A percentile compares a stretch with the other conserved stretches of the same genome.
Conservation (phyloP, 1,139 yeast genomes). For the Zygosaccharomyces pseudobailii region DNA sequence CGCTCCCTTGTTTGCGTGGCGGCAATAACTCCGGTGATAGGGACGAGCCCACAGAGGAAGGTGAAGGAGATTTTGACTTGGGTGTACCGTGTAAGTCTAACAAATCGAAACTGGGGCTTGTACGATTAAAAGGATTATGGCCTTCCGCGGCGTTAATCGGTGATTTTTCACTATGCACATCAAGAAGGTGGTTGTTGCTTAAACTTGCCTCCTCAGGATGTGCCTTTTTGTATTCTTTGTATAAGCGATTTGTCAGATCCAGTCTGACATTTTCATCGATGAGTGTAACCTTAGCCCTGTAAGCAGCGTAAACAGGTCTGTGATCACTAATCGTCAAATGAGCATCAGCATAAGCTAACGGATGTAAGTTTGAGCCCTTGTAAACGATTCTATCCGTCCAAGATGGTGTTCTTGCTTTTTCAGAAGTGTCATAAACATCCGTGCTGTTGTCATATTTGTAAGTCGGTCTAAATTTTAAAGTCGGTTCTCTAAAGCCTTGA, state of each 20-base stretch:
- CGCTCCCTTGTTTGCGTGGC: slow-evolving; percentile 11
- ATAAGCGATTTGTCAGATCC: slow-evolving; percentile 47
- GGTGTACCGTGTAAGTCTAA: slow-evolving; percentile 14
- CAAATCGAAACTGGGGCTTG: slow-evolving; percentile 12
- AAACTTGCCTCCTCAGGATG: slow-evolving; percentile 26
- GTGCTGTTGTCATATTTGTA: slow-evolving; percentile 89
- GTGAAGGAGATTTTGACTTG: slow-evolving; percentile 8
- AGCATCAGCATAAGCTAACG: slow-evolving; percentile 56
- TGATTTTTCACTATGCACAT: slow-evolving; percentile 29
- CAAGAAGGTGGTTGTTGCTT: slow-evolving; percentile 11
- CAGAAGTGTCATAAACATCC: slow-evolving; percentile 72
- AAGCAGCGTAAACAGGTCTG: slow-evolving; percentile 82
- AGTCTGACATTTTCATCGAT: slow-evolving; percentile 55
- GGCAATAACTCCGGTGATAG: slow-evolving; percentile 16
- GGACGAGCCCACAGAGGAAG: slow-evolving; percentile 14
- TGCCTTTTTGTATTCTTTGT: slow-evolving; percentile 43
- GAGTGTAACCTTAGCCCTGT: slow-evolving; percentile 56
- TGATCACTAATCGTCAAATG: slow-evolving; percentile 77
- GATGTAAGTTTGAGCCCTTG: slow-evolving; percentile 49
- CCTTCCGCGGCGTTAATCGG: slow-evolving; percentile 26
- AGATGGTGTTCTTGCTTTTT: slow-evolving; percentile 89
- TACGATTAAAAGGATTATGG: slow-evolving; percentile 14
- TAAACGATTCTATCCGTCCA: slow-evolving; percentile 92
- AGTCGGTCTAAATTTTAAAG: slow-evolving; percentile 78
- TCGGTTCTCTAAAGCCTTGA: slow-evolving; percentile 70